Base-by-base conservation (phyloP, 2,329 filamentous ascomycete genomes). In the Teratosphaeria pseudoeucalypti region DNA sequence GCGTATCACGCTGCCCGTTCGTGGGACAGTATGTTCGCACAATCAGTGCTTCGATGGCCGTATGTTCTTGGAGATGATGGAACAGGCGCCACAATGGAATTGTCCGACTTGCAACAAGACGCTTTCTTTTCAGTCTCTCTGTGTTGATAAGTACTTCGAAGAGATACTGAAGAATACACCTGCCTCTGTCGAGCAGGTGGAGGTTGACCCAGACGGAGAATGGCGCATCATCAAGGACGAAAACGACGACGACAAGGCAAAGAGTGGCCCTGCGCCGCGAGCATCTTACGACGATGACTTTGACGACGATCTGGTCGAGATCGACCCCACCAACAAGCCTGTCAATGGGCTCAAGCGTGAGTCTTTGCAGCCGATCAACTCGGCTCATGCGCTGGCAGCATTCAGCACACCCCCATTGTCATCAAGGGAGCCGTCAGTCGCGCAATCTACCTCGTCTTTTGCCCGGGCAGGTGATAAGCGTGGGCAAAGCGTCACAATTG, bases 71-170 rank as follows among this genome's bases (percentile, higher is more conserved):
- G 90, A 96, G 67, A 77, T 99, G 32, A 92, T 97, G 72, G 91
- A 97, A 72, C 94, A 99, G 77, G 92, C 90, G 0, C 94, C 94
- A 0, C 95, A 94, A 19, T 99, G 94, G 94, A 81, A 85, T n/a
- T 99, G 94, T 69, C 94, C 94, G 0, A 87, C 96, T 26, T 99
- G 94, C 77, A 92, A 87, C 74, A 95, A 92, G 69, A 76, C 83
- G 0, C 86, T 91, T 1, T 84, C 86, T 0, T 99, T 90, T 72
- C 88, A 92, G 56, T 85, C 83, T 55, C 77, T 99, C 27, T 90
- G 90, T 11, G 85, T 97, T 34, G 94, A 99, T 66, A 88, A 94
- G 69, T 96, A 95, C 71, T 91, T 96, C 16, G 85, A 87, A 68
- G 88, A 96, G 64, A 96, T 99, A 58, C 77, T 99, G 29, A 79